Evolutionary conservation across 345 rosid species (phyloP).

Genomic region (Leavenworthia alabamica): DNA sequence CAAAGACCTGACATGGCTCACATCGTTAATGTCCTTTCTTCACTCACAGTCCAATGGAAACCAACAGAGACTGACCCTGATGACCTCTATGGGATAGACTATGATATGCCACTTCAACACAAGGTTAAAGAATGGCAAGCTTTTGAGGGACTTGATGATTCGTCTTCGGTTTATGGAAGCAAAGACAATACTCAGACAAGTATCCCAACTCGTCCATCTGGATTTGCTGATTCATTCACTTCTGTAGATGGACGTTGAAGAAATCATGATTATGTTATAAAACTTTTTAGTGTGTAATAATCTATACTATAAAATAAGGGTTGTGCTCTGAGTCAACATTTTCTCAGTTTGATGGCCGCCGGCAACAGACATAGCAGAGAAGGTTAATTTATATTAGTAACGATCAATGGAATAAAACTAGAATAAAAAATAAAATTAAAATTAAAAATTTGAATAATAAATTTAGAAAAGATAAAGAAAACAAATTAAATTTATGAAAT

Average conservation of each 20-base stretch:
- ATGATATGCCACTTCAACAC: slow-evolving; percentile 62
- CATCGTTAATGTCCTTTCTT: slow-evolving; percentile 65
- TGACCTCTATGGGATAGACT: slow-evolving; percentile 60
- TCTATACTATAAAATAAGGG: too few species aligned
- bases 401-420: too few species aligned
- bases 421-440: too few species aligned
- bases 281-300: slow-evolving; percentile 16
- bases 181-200: slow-evolving; percentile 78
- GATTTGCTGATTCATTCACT: slow-evolving; percentile 88
- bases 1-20: slow-evolving; percentile 87
- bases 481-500: too few species aligned
- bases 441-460: too few species aligned
- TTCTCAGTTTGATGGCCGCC: too few species aligned
- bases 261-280: not conserved
- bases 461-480: too few species aligned
- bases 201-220: slow-evolving; percentile 68
- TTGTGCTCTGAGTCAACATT: too few species aligned
- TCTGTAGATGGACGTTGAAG: slow-evolving; percentile 75
- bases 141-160: slow-evolving; percentile 45
- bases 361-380: too few species aligned
- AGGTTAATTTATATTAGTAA: too few species aligned
- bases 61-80: slow-evolving; percentile 53
- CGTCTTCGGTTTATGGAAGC: slow-evolving; percentile 30
- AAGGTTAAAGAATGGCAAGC: slow-evolving; percentile 73
- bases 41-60: slow-evolving; percentile 67